These are phyloP conservation scores for Eucalyptus regnans DNA, from an alignment of 345 rosid species.

Conservation along the genomic window DNA sequence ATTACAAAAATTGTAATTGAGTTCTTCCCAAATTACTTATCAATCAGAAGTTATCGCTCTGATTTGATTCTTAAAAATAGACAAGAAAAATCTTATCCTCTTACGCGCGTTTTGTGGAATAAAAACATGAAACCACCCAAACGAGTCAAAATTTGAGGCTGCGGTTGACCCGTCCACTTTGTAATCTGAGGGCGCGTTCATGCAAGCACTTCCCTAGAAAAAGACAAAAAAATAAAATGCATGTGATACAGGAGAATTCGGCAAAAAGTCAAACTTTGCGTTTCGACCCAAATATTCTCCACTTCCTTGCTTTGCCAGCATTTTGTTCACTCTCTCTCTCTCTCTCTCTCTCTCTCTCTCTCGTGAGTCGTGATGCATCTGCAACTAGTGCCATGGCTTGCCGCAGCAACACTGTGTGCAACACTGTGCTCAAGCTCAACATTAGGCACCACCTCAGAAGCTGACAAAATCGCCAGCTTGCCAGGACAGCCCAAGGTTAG, in stretches of 20 bases:
- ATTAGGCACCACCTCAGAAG: neutral
- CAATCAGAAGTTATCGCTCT: neutral
- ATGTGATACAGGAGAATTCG: neutral
- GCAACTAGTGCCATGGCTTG: neutral
- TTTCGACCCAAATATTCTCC: neutral
- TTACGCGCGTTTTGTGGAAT: neutral
- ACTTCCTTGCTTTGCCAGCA: neutral
- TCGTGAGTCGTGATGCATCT: neutral
- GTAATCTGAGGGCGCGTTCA: neutral
- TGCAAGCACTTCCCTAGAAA: neutral
- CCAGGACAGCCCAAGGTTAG: constrained; percentile 28
- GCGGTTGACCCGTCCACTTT: neutral
- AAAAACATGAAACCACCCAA: neutral
- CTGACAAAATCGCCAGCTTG: constrained; percentile 8
- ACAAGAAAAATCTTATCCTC: neutral
- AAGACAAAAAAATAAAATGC: neutral
- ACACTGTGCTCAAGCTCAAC: neutral
- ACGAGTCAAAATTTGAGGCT: neutral
- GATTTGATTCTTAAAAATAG: neutral
- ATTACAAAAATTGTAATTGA: neutral
- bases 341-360: neutral
- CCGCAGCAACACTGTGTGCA: neutral
- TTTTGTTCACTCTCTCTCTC: neutral
- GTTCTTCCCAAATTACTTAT: neutral
- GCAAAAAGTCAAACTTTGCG: neutral